Conservation (phyloP, 805 yeast genomes). For the Ogataea nitratoaversa region DNA sequence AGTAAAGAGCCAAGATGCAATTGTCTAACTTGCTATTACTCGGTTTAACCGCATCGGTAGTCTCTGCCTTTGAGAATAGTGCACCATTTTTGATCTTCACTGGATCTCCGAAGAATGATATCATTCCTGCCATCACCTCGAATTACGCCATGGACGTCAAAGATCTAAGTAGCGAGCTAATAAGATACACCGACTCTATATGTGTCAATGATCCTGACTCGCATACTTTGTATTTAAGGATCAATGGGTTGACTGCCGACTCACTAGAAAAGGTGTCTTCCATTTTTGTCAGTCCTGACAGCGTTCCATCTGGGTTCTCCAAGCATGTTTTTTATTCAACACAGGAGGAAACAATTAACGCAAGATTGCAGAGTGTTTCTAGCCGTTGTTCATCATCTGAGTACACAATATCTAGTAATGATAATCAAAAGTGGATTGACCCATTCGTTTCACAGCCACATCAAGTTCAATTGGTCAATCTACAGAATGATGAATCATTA, state of each 20-base stretch:
- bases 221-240: slow-evolving; percentile 17
- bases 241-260: slow-evolving; percentile 17
- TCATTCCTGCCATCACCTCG: background rate
- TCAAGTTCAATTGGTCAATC: slow-evolving; percentile 5
- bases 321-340: too few species aligned
- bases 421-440: slow-evolving; percentile 8
- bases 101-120: too few species aligned
- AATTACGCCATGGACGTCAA: background rate
- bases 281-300: too few species aligned
- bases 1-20: slow-evolving; percentile 3
- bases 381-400: too few species aligned
- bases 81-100: slow-evolving; percentile 30
- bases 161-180: slow-evolving; percentile 5
- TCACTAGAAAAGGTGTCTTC: slow-evolving; percentile 12
- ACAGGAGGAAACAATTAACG: too few species aligned
- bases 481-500: slow-evolving; percentile 8
- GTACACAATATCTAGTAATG: too few species aligned
- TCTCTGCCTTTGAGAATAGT: slow-evolving; percentile 27
- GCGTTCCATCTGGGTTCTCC: too few species aligned
- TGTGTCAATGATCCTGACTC: too few species aligned
- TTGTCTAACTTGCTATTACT: slow-evolving; percentile 1
- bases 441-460: too few species aligned
- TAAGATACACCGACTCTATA: slow-evolving; percentile 7
- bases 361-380: too few species aligned
- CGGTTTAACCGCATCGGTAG: slow-evolving; percentile 8